Evolutionary conservation across 306 rosid genomes (phyloP).

Genomic region (Betula pendula): DNA sequence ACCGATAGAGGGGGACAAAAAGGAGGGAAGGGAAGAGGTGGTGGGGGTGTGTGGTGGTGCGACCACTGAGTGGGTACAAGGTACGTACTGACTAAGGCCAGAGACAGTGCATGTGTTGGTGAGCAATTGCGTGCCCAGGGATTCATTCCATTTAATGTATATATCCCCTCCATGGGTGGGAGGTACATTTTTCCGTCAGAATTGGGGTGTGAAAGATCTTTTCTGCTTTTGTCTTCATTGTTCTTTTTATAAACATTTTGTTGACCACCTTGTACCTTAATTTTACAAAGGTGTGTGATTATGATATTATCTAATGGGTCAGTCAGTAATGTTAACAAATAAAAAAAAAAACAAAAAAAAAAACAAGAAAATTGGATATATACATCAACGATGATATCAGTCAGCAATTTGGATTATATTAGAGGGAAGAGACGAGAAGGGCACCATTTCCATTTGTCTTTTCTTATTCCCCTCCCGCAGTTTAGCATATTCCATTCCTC

Average conservation of each 20-base stretch:
- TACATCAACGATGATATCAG: too few relatives aligned
- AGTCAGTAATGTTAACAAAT: too few relatives aligned
- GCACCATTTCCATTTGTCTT: too few relatives aligned
- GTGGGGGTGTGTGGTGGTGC: constrained; percentile 6
- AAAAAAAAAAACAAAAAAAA: too few relatives aligned
- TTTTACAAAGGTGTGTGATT: too few relatives aligned
- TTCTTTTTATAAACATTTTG: not conserved
- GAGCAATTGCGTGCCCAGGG: constrained; percentile 61
- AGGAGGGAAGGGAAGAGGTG: constrained; percentile 28
- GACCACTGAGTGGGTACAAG: not conserved
- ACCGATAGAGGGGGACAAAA: constrained; percentile 33
- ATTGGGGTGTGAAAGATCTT: not conserved
- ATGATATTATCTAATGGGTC: too few relatives aligned
- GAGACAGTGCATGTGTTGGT: constrained; percentile 54
- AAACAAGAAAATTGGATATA: too few relatives aligned
- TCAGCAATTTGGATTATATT: too few relatives aligned
- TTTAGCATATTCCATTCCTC: too few relatives aligned
- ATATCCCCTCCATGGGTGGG: not conserved
- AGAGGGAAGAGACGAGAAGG: too few relatives aligned
- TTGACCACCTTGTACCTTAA: not conserved
- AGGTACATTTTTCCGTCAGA: not conserved
- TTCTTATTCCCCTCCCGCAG: too few relatives aligned
- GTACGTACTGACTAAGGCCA: constrained; percentile 10
- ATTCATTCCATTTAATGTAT: constrained; percentile 43
- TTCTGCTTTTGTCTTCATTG: not conserved